These are phyloP conservation scores for Fusarium brevicatenulatum DNA, from an alignment of 2,329 filamentous ascomycete species.

Conservation along the genomic window DNA sequence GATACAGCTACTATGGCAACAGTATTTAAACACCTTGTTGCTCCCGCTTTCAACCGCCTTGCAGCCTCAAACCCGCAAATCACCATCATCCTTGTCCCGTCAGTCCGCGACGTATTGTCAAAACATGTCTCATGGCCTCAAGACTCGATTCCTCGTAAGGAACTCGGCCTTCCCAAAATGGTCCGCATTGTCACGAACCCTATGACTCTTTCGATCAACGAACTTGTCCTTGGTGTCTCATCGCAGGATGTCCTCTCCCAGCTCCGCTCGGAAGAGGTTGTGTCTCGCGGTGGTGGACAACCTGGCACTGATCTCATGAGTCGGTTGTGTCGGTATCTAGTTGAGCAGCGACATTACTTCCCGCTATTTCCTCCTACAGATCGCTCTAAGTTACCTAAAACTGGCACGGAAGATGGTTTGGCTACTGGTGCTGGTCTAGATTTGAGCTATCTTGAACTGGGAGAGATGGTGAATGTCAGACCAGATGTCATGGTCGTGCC, in stretches of 20 bases:
- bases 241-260: slow-evolving; percentile 88
- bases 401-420: slow-evolving; percentile 66
- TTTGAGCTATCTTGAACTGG: slow-evolving; percentile 83
- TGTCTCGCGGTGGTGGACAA: slow-evolving; percentile 38
- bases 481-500: slow-evolving; percentile 88
- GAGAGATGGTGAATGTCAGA: slow-evolving; percentile 86
- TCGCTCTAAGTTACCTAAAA: slow-evolving; percentile 72
- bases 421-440: slow-evolving; percentile 84
- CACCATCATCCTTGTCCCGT: slow-evolving; percentile 85
- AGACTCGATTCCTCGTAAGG: slow-evolving; percentile 70
- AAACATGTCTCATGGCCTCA: slow-evolving; percentile 88
- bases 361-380: slow-evolving; percentile 86
- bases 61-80: slow-evolving; percentile 76
- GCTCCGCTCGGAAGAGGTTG: slow-evolving; percentile 76
- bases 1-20: slow-evolving; percentile 84
- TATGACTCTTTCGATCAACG: slow-evolving; percentile 89
- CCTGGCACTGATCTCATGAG: slow-evolving; percentile 67
- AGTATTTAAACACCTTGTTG: slow-evolving; percentile 84
- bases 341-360: slow-evolving; percentile 92
- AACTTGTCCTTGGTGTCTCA: slow-evolving; percentile 82
- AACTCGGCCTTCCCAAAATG: slow-evolving; percentile 81
- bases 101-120: slow-evolving; percentile 81
- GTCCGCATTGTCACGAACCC: slow-evolving; percentile 87
- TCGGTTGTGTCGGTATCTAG: slow-evolving; percentile 78
- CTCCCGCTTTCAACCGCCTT: slow-evolving; percentile 77